Evolutionary conservation across 2,329 filamentous ascomycete genomes (phyloP).

Genomic region (Aspergillus felis): DNA sequence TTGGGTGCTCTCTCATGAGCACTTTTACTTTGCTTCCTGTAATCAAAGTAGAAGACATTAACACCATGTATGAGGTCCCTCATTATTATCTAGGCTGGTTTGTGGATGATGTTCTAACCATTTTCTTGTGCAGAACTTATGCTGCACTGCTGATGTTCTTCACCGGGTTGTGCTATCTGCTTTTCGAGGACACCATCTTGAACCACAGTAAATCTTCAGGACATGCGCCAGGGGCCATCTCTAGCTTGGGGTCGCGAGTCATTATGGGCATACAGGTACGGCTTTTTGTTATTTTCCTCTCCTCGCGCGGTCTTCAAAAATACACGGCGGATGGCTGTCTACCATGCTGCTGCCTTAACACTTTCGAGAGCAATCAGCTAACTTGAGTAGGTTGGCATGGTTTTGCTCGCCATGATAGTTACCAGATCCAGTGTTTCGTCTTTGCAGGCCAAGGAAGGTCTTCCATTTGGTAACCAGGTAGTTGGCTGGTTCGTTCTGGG

Average conservation of each 20-base stretch:
- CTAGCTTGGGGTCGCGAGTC: constrained; percentile 34
- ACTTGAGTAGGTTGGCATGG: constrained; percentile 61
- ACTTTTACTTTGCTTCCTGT: constrained; percentile 84
- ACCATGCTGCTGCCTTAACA: not conserved
- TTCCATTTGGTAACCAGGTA: constrained; percentile 82
- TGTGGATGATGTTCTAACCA: constrained; percentile 3
- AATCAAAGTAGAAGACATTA: constrained; percentile 74
- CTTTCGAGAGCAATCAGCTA: not conserved
- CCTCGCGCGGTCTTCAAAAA: not conserved
- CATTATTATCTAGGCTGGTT: not conserved
- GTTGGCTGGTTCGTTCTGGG: constrained; percentile 78
- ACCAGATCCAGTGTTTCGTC: constrained; percentile 83
- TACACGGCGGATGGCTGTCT: not conserved
- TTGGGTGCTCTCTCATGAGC: constrained; percentile 80
- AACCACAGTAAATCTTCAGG: constrained; percentile 35
- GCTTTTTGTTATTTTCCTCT: not conserved
- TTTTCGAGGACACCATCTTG: constrained; percentile 67
- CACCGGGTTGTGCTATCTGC: constrained; percentile 72
- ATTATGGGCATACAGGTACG: constrained; percentile 46
- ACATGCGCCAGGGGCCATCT: constrained; percentile 12
- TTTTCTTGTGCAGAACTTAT: constrained; percentile 51
- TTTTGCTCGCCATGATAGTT: constrained; percentile 76
- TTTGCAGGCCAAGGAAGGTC: constrained; percentile 75
- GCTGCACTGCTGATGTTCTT: constrained; percentile 75
- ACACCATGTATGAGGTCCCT: constrained; percentile 59